A percentile compares a stretch with the other conserved stretches of the same genome.
Conservation (phyloP, 176 grass and related monocot species). For the Typha latifolia region DNA sequence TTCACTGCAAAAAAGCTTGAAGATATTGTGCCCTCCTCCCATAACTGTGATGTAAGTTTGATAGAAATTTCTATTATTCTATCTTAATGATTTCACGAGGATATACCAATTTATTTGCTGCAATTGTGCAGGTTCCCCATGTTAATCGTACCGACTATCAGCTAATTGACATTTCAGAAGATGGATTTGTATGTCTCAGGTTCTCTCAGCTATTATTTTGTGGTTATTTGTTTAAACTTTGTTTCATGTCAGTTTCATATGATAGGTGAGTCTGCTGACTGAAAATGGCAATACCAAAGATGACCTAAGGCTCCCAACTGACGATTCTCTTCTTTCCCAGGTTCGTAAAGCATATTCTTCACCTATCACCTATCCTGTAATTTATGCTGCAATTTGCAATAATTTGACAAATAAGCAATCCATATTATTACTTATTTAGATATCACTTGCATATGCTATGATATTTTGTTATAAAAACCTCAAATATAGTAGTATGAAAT, state of each 20-base stretch:
- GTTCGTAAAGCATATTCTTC: conserved; percentile 8
- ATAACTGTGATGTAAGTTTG: conserved; percentile 53
- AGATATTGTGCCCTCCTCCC: conserved; percentile 65
- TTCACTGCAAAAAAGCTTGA: conserved; percentile 69
- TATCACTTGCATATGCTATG: no score
- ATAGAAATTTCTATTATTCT: background rate
- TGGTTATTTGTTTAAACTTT: background rate
- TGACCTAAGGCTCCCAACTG: conserved; percentile 53
- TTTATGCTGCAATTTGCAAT: background rate
- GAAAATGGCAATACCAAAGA: conserved; percentile 56
- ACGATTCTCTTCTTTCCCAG: conserved; percentile 43
- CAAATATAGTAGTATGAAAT: no score
- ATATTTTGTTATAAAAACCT: no score
- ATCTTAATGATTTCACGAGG: background rate
- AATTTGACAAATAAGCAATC: background rate
- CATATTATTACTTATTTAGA: no score
- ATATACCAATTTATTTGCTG: conserved; percentile 1
- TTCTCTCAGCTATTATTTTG: background rate
- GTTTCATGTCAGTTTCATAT: conserved; percentile 2
- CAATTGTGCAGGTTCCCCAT: conserved; percentile 37
- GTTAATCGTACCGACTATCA: conserved; percentile 67
- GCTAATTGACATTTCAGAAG: conserved; percentile 70
- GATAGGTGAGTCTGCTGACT: conserved; percentile 59
- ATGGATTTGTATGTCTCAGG: conserved; percentile 47
- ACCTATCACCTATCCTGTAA: background rate